Percentiles rank a stretch among this genome's conserved stretches.
phyloP scores from a whole-genome alignment of 148 eudicot genomes.

The Euryodendron excelsum region DNA sequence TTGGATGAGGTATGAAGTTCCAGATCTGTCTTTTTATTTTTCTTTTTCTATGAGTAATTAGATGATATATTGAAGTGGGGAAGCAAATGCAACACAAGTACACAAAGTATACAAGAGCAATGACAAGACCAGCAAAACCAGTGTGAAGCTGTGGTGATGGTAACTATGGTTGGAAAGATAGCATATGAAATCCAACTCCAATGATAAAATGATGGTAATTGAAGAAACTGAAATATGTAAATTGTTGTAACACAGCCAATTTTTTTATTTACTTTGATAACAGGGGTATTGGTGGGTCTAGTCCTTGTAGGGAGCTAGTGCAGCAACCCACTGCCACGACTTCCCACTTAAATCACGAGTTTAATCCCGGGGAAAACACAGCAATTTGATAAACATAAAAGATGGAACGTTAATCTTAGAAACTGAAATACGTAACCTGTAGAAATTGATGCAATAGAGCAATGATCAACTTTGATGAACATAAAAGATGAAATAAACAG shows the following conservation, averaged over 20 bases:
- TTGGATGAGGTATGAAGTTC: constrained; percentile 69
- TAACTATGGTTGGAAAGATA: not conserved
- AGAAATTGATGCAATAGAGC: not conserved
- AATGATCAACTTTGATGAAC: not conserved
- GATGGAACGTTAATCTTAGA: not conserved
- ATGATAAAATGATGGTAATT: not conserved
- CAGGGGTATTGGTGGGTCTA: too few relatives aligned
- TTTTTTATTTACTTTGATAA: too few relatives aligned
- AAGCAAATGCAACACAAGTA: not conserved
- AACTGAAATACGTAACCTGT: not conserved
- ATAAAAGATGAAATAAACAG: not conserved
- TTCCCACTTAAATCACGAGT: too few relatives aligned
- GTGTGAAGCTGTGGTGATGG: too few relatives aligned
- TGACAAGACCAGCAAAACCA: not conserved
- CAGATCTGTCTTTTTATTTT: constrained; percentile 4
- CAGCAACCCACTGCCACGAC: too few relatives aligned
- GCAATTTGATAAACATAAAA: too few relatives aligned
- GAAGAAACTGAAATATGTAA: not conserved
- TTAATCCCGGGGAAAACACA: too few relatives aligned
- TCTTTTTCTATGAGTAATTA: not conserved
- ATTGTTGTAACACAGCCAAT: too few relatives aligned
- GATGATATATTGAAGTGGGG: not conserved
- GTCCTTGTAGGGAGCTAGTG: too few relatives aligned
- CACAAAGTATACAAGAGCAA: not conserved
- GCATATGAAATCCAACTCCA: not conserved